Conservation (phyloP, 176 grass and related monocot genomes). For the Oryza glumipatula region DNA sequence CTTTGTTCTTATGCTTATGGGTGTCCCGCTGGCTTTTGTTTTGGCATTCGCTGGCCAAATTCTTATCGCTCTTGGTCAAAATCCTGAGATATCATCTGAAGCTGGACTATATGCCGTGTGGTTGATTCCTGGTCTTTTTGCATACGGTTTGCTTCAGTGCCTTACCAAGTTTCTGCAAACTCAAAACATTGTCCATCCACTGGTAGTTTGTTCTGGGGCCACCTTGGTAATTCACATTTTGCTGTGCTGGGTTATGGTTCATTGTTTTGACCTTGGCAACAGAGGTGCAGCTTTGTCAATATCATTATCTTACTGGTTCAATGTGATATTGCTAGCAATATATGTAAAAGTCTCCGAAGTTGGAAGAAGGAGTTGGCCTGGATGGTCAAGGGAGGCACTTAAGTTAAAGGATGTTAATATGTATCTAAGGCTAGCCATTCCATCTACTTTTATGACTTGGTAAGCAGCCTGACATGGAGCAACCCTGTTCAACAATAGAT, state of each 20-base stretch:
- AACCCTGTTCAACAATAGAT: not conserved
- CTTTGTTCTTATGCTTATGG: conserved; percentile 59
- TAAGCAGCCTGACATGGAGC: conserved; percentile 48
- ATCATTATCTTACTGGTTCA: conserved; percentile 79
- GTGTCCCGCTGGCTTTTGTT: conserved; percentile 67
- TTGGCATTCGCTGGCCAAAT: conserved; percentile 67
- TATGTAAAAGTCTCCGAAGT: conserved; percentile 74
- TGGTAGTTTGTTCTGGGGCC: conserved; percentile 70
- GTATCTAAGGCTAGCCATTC: conserved; percentile 83
- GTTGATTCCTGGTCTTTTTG: conserved; percentile 85
- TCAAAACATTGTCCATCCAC: conserved; percentile 70
- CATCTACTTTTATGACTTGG: conserved; percentile 93
- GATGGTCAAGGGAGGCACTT: conserved; percentile 59
- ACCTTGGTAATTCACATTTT: conserved; percentile 68
- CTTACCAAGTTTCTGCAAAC: conserved; percentile 86
- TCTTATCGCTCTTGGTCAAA: conserved; percentile 64
- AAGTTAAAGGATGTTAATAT: conserved; percentile 55
- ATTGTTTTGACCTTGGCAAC: conserved; percentile 51
- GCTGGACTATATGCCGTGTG: conserved; percentile 69
- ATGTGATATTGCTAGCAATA: conserved; percentile 61
- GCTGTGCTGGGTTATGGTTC: conserved; percentile 73
- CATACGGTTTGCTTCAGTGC: conserved; percentile 87
- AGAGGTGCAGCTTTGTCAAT: conserved; percentile 80
- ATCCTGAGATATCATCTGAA: conserved; percentile 81
- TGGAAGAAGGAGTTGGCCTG: conserved; percentile 60